These are phyloP conservation scores for Leccinellum albellum DNA, from an alignment of 768 basidiomycete species.

Conservation along the genomic window DNA sequence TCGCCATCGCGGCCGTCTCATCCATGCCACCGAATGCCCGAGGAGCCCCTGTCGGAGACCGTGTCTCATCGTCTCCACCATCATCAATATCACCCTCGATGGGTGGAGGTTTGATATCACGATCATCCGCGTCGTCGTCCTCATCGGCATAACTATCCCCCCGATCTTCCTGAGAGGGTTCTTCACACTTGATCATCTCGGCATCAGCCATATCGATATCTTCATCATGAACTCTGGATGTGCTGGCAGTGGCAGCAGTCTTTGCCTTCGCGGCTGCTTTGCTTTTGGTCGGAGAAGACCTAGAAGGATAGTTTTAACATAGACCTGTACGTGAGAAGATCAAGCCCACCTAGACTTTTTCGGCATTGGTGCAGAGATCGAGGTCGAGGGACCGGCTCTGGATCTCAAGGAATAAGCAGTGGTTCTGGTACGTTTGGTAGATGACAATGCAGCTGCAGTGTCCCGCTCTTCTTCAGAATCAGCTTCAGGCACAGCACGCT, in stretches of 20 bases:
- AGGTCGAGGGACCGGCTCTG: conserved; percentile 39
- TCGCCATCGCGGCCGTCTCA: conserved; percentile 70
- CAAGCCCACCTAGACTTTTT: conserved; percentile 63
- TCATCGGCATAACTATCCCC: conserved; percentile 43
- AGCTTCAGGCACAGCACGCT: conserved; percentile 76
- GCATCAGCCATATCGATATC: conserved; percentile 77
- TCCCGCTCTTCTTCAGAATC: conserved; percentile 63
- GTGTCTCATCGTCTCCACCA: conserved; percentile 37
- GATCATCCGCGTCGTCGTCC: conserved; percentile 42
- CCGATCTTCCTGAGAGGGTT: conserved; percentile 42
- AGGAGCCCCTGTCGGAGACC: conserved; percentile 34
- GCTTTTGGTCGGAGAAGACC: conserved; percentile 53
- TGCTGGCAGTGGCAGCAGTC: conserved; percentile 52
- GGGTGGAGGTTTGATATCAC: conserved; percentile 44
- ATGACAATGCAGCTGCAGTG: conserved; percentile 40
- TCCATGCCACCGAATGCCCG: conserved; percentile 52
- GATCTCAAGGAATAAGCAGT: conserved; percentile 69
- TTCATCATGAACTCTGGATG: conserved; percentile 64
- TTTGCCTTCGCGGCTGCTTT: conserved; percentile 59
- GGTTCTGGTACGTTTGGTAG: conserved; percentile 62
- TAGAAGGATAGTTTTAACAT: conserved; percentile 24
- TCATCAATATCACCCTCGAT: conserved; percentile 49
- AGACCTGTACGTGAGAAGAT: conserved; percentile 6
- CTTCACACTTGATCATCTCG: conserved; percentile 46
- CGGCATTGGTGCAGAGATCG: conserved; percentile 57